Base-by-base conservation (phyloP, 1,284 basidiomycete genomes). In the Ganoderma lucidum region DNA sequence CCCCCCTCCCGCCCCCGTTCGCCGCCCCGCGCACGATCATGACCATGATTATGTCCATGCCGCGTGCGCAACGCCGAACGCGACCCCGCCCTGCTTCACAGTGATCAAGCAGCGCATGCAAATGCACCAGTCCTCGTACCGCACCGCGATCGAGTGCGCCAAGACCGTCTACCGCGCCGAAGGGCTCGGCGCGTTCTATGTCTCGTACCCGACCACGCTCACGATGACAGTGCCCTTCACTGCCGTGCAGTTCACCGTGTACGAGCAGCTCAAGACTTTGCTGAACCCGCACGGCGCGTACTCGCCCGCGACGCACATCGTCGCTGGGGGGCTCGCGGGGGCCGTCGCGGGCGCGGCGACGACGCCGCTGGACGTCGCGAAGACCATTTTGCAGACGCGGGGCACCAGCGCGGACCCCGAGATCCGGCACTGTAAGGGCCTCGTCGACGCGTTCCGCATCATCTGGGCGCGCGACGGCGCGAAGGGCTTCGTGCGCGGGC, bases 31-130 rank as follows among this genome's bases (percentile, higher is more conserved):
- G 30, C 35, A 39, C n/a, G 35, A 6, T 19, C 56, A 59, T 61
- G 35, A 23, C 19, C 56, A 60, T 62, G 67, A 62, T 61, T 61
- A 64, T 44, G 55, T 53, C 17, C 70, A 37, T 68, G 65, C 32
- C 32, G 56, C 35, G 35, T 32, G 56, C 35, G 35, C 9, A 12
- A 59, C 35, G 19, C 35, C 39, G 37, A 41, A 61, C 23, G 14
- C 59, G 39, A 42, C 39, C n/a, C 45, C n/a, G 3, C 19, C 39
- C 39, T 72, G 37, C 75, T 75, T 61, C 60, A 65, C 79, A 97
- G 97, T 99, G 74, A 96, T 99, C 84, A 99, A 99, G 84, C 97
- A 99, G 85, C 91, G 97, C 64, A 99, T 99, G 98, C 97, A 99
- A 83, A 87, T 99, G 69, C 95, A 96, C 81, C 90, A 94, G 78